Base-by-base conservation (phyloP, 2,329 filamentous ascomycete genomes). In the Colletotrichum lindemuthianum region DNA sequence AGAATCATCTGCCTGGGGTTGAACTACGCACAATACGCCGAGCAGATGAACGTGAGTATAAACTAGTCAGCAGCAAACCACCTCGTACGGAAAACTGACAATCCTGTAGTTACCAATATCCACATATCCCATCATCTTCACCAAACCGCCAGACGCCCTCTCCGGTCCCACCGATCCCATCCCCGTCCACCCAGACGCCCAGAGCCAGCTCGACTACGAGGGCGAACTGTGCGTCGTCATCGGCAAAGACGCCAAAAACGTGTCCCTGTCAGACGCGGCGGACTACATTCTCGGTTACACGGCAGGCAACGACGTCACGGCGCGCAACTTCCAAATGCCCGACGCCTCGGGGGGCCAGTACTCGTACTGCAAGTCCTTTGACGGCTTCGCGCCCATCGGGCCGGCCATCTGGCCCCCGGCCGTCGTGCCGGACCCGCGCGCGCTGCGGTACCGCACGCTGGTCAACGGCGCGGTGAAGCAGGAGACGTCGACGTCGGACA, bases 261-360 rank as follows among this genome's bases (percentile, higher is more conserved):
- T 85, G 3, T 67, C 75, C 4, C 80, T 82, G 53, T 75, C 75
- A 1, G 77, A 85, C 34, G 82, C 83, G 5, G 67, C 81, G 5
- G 76, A 81, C 32, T 84, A 86, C 68, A 76, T 88, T 2, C 79
- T 87, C 1, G 86, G 85, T 36, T 88, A 87, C 66, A 84, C 85
- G 0, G 81, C 81, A 32, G 82, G 81, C 39, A 88, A 88, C 70
- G 84, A 86, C 65, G 70, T 85, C 15, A 82, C 82, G 2, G 81
- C 82, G 0, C 73, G 84, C 3, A 80, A 84, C 60, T 74, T 77
- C 40, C 84, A 86, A 70, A 79, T 84, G 60, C 83, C 85, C 0
- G 69, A 66, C 4, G 66, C 65, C 8, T 70, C 59, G 6, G 69
- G 68, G 11, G 67, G 69, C 8, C 84, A 86, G 63, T 84, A 83